A percentile compares a stretch with the other conserved stretches of the same genome.
These are phyloP conservation scores for Coffea humblotiana DNA, from an alignment of 305 asterid genomes.

Conservation along the genomic window DNA sequence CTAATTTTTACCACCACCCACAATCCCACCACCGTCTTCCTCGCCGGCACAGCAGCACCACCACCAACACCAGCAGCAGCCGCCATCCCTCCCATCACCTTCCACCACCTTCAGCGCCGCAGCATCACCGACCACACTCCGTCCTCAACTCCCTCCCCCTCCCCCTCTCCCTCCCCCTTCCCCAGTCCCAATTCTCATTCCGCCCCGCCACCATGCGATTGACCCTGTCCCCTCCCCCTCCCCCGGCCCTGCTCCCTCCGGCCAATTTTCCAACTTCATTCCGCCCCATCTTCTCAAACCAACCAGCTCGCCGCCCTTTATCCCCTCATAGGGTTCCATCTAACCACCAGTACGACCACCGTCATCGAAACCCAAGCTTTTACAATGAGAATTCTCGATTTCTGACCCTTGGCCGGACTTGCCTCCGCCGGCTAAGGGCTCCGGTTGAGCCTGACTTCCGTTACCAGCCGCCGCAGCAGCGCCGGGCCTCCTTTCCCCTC, in stretches of 20 bases:
- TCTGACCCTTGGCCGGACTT: slow-evolving; percentile 15
- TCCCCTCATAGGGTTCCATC: slow-evolving; percentile 19
- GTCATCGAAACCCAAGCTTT: background rate
- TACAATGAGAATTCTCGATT: slow-evolving; percentile 7
- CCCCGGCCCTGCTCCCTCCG: background rate
- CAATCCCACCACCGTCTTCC: slow-evolving; percentile 11
- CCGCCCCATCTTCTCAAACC: slow-evolving; percentile 30
- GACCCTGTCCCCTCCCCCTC: background rate
- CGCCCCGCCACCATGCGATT: slow-evolving; percentile 5
- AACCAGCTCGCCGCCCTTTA: slow-evolving; percentile 22
- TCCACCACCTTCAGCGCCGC: slow-evolving; percentile 8
- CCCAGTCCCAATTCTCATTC: slow-evolving; percentile 30
- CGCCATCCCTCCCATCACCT: slow-evolving; percentile 8
- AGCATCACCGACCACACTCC: slow-evolving; percentile 6
- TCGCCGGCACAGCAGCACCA: slow-evolving; percentile 15
- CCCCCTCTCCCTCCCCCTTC: background rate
- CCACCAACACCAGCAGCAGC: background rate
- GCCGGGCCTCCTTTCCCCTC: slow-evolving; percentile 33
- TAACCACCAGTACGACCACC: background rate
- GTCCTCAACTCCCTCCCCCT: slow-evolving; percentile 40
- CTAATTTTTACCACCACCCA: slow-evolving; percentile 22
- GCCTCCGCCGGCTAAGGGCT: slow-evolving; percentile 18
- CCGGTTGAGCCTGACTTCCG: slow-evolving; percentile 18
- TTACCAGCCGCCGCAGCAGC: slow-evolving; percentile 33
- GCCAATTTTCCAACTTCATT: slow-evolving; percentile 36